Evolutionary conservation across 75 land plant genomes (phyloP).

Genomic region (Cryptomeria japonica): DNA sequence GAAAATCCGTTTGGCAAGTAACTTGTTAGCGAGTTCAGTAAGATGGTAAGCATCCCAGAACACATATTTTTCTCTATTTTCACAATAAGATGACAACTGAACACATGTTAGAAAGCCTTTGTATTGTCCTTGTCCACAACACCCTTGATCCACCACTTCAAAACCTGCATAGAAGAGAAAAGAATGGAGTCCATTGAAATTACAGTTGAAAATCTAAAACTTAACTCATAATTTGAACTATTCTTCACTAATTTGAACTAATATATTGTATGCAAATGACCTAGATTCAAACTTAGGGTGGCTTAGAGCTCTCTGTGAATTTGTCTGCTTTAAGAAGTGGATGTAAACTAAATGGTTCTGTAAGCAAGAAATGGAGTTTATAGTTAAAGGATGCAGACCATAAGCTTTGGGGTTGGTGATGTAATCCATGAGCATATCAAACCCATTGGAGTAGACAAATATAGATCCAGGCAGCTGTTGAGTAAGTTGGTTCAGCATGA

Average conservation of each 20-base stretch:
- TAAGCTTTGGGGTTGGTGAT: slow-evolving; percentile 17
- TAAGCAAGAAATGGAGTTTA: background rate
- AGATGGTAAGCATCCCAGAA: slow-evolving; percentile 60
- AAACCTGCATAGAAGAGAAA: background rate
- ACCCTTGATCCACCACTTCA: slow-evolving; percentile 13
- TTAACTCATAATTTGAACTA: no score
- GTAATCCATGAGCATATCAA: slow-evolving; percentile 12
- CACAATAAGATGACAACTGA: slow-evolving; percentile 26
- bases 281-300: background rate
- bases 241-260: no score
- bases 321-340: no score
- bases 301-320: no score
- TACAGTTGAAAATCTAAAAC: no score
- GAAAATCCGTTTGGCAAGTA: slow-evolving; percentile 27
- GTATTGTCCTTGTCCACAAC: slow-evolving; percentile 35
- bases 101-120: slow-evolving; percentile 74
- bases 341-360: background rate
- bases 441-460: slow-evolving; percentile 25
- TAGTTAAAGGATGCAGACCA: slow-evolving; percentile 12
- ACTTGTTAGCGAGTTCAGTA: slow-evolving; percentile 31
- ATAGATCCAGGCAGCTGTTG: slow-evolving; percentile 23
- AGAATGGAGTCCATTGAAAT: background rate
- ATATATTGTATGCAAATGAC: no score
- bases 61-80: slow-evolving; percentile 28
- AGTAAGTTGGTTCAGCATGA: slow-evolving; percentile 7